phyloP scores from a whole-genome alignment of 78 protist genomes.

The Dictyostelium brefeldianum region DNA sequence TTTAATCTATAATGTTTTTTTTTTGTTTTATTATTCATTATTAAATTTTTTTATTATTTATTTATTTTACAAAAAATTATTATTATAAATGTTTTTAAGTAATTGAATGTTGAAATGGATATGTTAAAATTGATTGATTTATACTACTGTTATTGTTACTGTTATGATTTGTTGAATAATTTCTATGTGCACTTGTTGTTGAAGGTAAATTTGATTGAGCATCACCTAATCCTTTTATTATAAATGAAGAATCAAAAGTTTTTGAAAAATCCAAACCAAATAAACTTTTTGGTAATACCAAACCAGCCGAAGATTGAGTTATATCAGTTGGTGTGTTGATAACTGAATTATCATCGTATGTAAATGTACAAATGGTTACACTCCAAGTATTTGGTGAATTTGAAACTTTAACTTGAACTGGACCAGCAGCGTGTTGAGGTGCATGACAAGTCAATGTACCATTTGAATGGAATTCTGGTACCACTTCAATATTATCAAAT shows the following conservation, averaged over 20 bases:
- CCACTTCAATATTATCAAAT: slow-evolving; percentile 79
- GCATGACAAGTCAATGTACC: slow-evolving; percentile 80
- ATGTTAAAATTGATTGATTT: background rate
- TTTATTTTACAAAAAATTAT: too few species aligned
- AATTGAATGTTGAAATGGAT: background rate
- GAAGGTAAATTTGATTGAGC: background rate
- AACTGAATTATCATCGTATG: slow-evolving; percentile 31
- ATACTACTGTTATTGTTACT: background rate
- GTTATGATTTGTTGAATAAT: background rate
- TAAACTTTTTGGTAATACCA: slow-evolving; percentile 23
- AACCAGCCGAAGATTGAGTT: background rate
- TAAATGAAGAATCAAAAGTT: slow-evolving; percentile 24
- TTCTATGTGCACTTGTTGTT: background rate
- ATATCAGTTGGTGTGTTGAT: background rate
- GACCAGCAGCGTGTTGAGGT: slow-evolving; percentile 85
- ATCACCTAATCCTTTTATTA: slow-evolving; percentile 22
- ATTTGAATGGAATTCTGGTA: slow-evolving; percentile 69
- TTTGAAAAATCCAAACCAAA: slow-evolving; percentile 59
- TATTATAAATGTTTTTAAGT: background rate
- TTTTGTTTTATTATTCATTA: too few species aligned
- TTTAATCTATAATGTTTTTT: too few species aligned
- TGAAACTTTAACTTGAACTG: slow-evolving; percentile 70
- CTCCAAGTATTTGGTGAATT: slow-evolving; percentile 76
- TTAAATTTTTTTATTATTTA: too few species aligned
- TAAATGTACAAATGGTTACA: slow-evolving; percentile 29